These are phyloP conservation scores for Bertia moriformis DNA, from an alignment of 2,329 filamentous ascomycete genomes.

Conservation along the genomic window DNA sequence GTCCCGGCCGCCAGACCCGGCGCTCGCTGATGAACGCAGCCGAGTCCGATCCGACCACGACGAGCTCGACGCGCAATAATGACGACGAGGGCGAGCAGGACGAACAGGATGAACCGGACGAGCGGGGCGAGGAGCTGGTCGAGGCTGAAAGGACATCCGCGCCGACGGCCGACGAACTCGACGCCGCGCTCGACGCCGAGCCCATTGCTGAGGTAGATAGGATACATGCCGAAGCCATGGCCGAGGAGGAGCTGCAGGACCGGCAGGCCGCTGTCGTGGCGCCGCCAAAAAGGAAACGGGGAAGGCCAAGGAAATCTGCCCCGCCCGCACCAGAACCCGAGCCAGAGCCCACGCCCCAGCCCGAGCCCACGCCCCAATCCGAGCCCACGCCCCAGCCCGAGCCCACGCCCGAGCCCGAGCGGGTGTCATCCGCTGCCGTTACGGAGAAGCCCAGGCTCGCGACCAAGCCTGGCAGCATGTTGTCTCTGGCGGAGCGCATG, in stretches of 20 bases:
- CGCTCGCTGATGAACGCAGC: too few species aligned
- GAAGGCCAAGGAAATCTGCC: neutral
- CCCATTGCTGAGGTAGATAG: too few species aligned
- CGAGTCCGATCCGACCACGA: too few species aligned
- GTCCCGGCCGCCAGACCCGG: too few species aligned
- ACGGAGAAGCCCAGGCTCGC: too few species aligned
- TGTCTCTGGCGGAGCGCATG: conserved; percentile 45
- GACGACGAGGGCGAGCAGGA: too few species aligned
- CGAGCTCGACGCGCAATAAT: too few species aligned
- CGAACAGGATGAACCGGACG: conserved; percentile 5
- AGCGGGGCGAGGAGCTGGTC: conserved; percentile 5
- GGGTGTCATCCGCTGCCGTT: too few species aligned
- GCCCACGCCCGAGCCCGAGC: too few species aligned
- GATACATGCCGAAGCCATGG: too few species aligned
- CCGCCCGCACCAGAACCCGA: neutral
- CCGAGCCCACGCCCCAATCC: conserved; percentile 5
- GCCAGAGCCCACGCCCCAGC: neutral
- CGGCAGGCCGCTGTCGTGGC: neutral
- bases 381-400: too few species aligned
- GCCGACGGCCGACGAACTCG: neutral
- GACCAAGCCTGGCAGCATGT: conserved; percentile 16
- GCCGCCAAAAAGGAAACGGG: neutral
- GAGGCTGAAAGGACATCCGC: neutral
- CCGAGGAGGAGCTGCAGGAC: too few species aligned
- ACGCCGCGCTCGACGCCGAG: neutral